Conservation (phyloP, 768 basidiomycete genomes). For the Mrakia blollopis region DNA sequence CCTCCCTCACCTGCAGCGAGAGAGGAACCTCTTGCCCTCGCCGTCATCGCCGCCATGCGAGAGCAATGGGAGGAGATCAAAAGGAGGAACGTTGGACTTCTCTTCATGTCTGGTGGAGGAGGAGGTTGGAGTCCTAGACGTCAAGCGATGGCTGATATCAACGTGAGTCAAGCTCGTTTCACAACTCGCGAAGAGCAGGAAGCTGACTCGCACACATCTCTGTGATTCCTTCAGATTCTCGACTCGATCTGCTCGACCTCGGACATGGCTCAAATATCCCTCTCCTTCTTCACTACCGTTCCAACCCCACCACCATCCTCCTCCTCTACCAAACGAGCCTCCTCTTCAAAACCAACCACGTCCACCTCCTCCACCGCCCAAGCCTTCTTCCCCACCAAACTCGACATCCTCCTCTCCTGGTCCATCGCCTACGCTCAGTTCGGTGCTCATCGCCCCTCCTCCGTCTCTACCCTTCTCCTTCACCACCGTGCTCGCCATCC, state of each 20-base stretch:
- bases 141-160: conserved; percentile 23
- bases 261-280: conserved; percentile 13
- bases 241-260: conserved; percentile 25
- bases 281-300: conserved; percentile 25
- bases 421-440: conserved; percentile 16
- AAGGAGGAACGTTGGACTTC: conserved; percentile 21
- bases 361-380: not conserved
- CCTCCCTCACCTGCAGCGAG: conserved; percentile 4
- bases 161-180: not conserved
- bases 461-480: conserved; percentile 22
- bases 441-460: conserved; percentile 9
- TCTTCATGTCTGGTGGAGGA: conserved; percentile 25
- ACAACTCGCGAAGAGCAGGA: not conserved
- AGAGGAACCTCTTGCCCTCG: conserved; percentile 21
- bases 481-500: conserved; percentile 7
- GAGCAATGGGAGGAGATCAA: conserved; percentile 22
- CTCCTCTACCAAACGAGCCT: not conserved
- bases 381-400: conserved; percentile 24
- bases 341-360: not conserved
- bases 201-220: not conserved
- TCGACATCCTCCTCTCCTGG: conserved; percentile 34
- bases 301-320: not conserved
- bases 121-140: conserved; percentile 22
- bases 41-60: conserved; percentile 21
- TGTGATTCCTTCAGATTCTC: conserved; percentile 11